Conservation (phyloP, 495 filamentous ascomycete genomes). For the Trichoderma gamsii region DNA sequence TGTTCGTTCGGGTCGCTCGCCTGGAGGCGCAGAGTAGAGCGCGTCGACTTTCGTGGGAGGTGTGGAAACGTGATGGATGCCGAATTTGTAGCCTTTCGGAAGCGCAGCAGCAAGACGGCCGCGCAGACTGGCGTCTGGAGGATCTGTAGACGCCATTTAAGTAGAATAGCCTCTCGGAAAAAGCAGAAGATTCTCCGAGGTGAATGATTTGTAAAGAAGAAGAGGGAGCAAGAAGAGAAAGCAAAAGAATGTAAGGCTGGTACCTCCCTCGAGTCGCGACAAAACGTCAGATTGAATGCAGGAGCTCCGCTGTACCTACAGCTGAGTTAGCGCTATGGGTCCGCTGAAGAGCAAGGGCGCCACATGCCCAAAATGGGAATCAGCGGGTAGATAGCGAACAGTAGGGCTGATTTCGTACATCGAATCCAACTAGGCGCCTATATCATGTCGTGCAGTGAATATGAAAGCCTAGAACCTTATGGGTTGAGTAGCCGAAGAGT, state of each 20-base stretch:
- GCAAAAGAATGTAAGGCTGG: not conserved
- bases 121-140: constrained; percentile 26
- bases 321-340: constrained; percentile 5
- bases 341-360: not conserved
- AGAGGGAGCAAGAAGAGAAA: not conserved
- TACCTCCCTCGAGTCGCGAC: constrained; percentile 10
- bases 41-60: constrained; percentile 65
- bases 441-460: not conserved
- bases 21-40: constrained; percentile 74
- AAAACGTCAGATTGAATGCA: not conserved
- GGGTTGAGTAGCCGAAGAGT: too few species aligned
- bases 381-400: constrained; percentile 3
- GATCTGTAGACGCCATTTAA: constrained; percentile 3
- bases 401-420: constrained; percentile 13
- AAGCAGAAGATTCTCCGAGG: not conserved
- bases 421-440: not conserved
- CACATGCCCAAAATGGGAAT: not conserved
- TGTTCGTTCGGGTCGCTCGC: constrained; percentile 61
- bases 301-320: not conserved
- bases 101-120: constrained; percentile 60
- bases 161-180: not conserved
- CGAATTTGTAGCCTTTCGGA: constrained; percentile 62
- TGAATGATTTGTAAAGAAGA: not conserved
- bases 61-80: constrained; percentile 81
- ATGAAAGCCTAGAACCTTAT: too few species aligned